These are phyloP conservation scores for Exophiala phaeomuriformis DNA, from an alignment of 2,329 filamentous ascomycete species.

Conservation along the genomic window DNA sequence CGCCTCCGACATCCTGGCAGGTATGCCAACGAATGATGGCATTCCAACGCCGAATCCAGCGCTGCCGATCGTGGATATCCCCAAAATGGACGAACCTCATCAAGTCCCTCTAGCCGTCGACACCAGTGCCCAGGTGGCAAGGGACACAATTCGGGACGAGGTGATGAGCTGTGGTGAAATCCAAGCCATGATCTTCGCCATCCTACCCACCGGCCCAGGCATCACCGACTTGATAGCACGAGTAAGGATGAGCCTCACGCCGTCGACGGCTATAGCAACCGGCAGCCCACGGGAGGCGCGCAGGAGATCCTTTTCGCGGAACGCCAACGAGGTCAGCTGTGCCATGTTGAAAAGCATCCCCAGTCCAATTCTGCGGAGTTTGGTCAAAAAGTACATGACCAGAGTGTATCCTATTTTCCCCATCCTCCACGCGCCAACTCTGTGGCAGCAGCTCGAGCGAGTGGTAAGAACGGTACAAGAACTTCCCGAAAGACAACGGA, in stretches of 20 bases:
- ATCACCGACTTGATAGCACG: constrained; percentile 30
- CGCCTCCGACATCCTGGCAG: constrained; percentile 26
- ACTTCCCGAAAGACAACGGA: constrained; percentile 21
- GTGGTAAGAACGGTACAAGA: constrained; percentile 22
- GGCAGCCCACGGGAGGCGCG: constrained; percentile 19
- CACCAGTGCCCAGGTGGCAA: constrained; percentile 1
- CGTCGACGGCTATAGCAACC: constrained; percentile 27
- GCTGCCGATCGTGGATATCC: constrained; percentile 19
- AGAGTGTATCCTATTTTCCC: constrained; percentile 30
- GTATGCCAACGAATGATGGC: constrained; percentile 27
- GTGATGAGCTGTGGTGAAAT: constrained; percentile 29
- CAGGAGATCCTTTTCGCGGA: constrained; percentile 22
- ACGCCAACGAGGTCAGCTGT: constrained; percentile 23
- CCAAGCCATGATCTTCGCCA: constrained; percentile 30
- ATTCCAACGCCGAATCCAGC: constrained; percentile 17
- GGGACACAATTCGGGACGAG: constrained; percentile 25
- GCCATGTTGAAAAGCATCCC: constrained; percentile 27
- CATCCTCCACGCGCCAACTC: constrained; percentile 27
- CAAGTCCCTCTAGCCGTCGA: constrained; percentile 9
- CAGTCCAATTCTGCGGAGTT: constrained; percentile 24
- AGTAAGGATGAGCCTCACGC: constrained; percentile 32
- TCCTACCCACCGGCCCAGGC: constrained; percentile 28
- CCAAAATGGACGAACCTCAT: constrained; percentile 11
- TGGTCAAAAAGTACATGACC: constrained; percentile 32
- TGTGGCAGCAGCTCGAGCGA: constrained; percentile 29